Base-by-base conservation (phyloP, 2,329 filamentous ascomycete species). In the Plenodomus lindquistii region DNA sequence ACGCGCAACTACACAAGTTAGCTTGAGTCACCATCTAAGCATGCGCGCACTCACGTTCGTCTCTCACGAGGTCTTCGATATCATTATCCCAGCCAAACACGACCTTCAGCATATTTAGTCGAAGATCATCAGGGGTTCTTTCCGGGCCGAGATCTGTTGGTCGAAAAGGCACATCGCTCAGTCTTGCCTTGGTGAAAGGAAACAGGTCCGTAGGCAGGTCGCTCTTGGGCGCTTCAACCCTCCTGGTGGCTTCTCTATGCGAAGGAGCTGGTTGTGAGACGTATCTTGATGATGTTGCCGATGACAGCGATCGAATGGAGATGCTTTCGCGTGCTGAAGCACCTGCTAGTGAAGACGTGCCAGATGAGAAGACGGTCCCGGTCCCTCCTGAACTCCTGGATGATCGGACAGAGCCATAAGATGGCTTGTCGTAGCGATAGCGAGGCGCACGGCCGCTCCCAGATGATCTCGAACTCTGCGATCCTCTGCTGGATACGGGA, bases 31-130 rank as follows among this genome's bases (percentile, higher is more conserved):
- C 34, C 48, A 16, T 38, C 7, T 4, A 13, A 27, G 29, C 3
- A 20, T 11, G 17, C 48, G 8, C 5, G 37, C 18, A 73, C 78
- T 69, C 73, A 81, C 81, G 79, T 71, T 99, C 94, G 69, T 97
- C 92, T 9, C 85, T 83, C 44, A 99, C 84, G 40, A 99, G 75
- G 37, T 86, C 86, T 38, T 91, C 82, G 35, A 93, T 85, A 60
- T 96, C 90, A 46, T 86, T 86, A 43, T 93, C 86, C 92, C 94
- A 99, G 2, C 94, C 94, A 71, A 99, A 99, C 2, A 99, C 91
- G 5, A 92, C 88, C 59, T 82, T 89, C 4, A 99, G 81, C 92
- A 99, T 97, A 71, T 97, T 92, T 39, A 82, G 82, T 40, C 93
- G 85, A 37, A 97, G 80, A 58, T 96, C 87, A 59, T 97, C 88